Conservation (phyloP, 352 stramenopile species). For the Phytopythium montanum region DNA sequence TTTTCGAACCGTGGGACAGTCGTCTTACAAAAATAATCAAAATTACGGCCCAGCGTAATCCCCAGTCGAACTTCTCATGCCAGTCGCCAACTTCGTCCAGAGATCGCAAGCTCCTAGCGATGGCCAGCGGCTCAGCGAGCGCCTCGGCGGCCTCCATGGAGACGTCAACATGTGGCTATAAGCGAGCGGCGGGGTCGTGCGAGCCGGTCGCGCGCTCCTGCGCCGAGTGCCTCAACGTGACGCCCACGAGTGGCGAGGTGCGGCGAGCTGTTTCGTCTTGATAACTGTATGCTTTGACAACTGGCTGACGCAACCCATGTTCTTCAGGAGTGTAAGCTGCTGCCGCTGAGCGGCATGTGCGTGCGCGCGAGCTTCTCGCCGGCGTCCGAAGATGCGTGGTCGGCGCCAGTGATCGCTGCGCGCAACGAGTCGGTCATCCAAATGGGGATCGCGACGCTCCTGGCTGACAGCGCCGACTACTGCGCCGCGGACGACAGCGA, state of each 20-base stretch:
- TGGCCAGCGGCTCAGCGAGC: not conserved
- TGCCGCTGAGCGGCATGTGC: conserved; percentile 20
- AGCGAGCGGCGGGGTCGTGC: conserved; percentile 16
- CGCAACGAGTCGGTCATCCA: conserved; percentile 7
- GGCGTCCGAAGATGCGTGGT: conserved; percentile 3
- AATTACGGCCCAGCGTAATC: not conserved
- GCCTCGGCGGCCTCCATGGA: not conserved
- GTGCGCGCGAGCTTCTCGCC: conserved; percentile 4
- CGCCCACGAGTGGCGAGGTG: conserved; percentile 29
- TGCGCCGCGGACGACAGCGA: conserved; percentile 33
- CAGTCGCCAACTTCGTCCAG: not conserved
- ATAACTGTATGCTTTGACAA: too few relatives aligned
- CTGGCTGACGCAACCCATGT: not conserved
- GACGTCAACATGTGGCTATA: conserved; percentile 31
- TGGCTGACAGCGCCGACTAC: conserved; percentile 23
- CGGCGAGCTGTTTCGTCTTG: not conserved
- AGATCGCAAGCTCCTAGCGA: not conserved
- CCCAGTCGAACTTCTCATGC: not conserved
- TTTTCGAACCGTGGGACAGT: too few relatives aligned
- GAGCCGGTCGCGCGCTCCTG: conserved; percentile 27
- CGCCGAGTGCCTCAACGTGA: conserved; percentile 26
- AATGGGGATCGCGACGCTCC: conserved; percentile 1
- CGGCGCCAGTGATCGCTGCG: not conserved
- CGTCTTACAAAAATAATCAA: not conserved
- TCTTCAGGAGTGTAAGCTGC: conserved; percentile 17